phyloP scores from a whole-genome alignment of 2,329 filamentous ascomycete species.

The Pyricularia pennisetigena region DNA sequence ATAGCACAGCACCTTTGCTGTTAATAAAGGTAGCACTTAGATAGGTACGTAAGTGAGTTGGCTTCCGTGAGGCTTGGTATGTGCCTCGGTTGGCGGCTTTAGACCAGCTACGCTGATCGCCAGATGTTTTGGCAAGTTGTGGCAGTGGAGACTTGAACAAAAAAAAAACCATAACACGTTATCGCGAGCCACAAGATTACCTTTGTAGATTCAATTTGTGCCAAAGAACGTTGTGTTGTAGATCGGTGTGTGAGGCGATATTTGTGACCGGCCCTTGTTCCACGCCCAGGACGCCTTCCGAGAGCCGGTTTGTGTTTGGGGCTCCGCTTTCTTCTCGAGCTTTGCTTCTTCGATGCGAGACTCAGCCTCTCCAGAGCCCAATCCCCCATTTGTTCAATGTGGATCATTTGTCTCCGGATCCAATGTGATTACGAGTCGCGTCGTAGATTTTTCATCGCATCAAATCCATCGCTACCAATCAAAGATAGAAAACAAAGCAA shows the following conservation, averaged over 20 bases:
- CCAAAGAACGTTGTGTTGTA: not conserved
- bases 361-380: not conserved
- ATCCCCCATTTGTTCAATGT: not conserved
- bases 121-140: not conserved
- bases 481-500: not conserved
- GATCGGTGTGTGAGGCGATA: not conserved
- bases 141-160: not conserved
- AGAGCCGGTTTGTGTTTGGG: not conserved
- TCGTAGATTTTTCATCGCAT: not conserved
- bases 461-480: not conserved
- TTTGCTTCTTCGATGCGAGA: not conserved
- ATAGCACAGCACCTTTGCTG: too few relatives aligned
- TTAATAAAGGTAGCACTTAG: too few relatives aligned
- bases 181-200: not conserved
- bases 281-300: not conserved
- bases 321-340: not conserved
- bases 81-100: not conserved
- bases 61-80: too few relatives aligned
- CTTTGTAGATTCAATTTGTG: not conserved
- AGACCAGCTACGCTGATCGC: not conserved
- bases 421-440: not conserved
- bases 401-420: not conserved
- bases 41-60: too few relatives aligned
- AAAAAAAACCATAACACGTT: not conserved
- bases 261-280: not conserved